Evolutionary conservation across 2,329 filamentous ascomycete species (phyloP).

Genomic region (Emergomyces orientalis): DNA sequence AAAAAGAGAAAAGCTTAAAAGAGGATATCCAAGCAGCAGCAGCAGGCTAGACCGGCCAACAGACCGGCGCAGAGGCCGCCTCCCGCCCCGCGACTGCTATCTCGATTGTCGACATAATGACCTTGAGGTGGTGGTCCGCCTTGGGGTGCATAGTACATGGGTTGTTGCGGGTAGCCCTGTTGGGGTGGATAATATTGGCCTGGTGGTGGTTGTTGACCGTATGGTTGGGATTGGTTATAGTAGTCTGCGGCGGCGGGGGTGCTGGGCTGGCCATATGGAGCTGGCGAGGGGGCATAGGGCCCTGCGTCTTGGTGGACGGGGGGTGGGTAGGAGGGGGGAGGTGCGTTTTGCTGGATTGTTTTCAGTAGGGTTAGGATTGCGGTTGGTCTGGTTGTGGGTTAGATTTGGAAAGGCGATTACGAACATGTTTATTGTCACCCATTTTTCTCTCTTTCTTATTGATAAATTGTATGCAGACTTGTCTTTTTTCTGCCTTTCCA

Average conservation of each 20-base stretch:
- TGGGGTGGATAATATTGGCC: constrained; percentile 3
- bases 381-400: not conserved
- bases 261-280: constrained; percentile 10
- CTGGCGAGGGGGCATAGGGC: constrained; percentile 16
- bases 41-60: constrained; percentile 40
- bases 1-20: constrained; percentile 23
- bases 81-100: constrained; percentile 21
- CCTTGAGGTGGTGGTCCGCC: constrained; percentile 30
- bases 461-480: not conserved
- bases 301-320: constrained; percentile 27
- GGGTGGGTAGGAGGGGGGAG: constrained; percentile 32
- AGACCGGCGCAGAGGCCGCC: constrained; percentile 40
- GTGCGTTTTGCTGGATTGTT: constrained; percentile 20
- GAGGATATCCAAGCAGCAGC: constrained; percentile 42
- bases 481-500: not conserved
- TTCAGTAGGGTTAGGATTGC: constrained; percentile 1
- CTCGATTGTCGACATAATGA: constrained; percentile 30
- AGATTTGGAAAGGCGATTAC: constrained; percentile 5
- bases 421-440: constrained; percentile 11
- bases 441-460: constrained; percentile 6
- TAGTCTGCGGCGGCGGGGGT: constrained; percentile 10
- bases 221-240: constrained; percentile 4
- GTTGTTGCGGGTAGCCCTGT: constrained; percentile 16
- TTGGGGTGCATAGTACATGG: constrained; percentile 33
- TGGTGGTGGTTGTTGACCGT: constrained; percentile 4